Evolutionary conservation across 1,284 basidiomycete species (phyloP).

Genomic region (Phylloporus gajari): DNA sequence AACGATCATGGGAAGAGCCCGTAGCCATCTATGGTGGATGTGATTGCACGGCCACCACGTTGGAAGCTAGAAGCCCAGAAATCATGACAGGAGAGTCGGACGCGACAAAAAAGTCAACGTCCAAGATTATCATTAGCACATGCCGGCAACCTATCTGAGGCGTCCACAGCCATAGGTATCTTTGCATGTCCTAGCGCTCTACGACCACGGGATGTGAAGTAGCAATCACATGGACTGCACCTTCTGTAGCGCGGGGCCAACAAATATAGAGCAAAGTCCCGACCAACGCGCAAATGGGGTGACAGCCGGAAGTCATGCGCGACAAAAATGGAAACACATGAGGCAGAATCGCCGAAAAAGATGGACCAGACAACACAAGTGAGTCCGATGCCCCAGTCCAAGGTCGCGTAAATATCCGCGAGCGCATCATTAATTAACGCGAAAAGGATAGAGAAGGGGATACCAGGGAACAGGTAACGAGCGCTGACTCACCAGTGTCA

Average conservation of each 20-base stretch:
- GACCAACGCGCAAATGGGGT: not conserved
- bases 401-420: not conserved
- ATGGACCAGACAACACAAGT: not conserved
- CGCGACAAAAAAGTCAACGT: slow-evolving; percentile 2
- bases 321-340: slow-evolving; percentile 12
- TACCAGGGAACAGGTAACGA: not conserved
- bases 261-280: not conserved
- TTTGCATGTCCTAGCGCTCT: not conserved
- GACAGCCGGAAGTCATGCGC: not conserved
- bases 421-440: not conserved
- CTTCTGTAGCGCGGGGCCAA: not conserved
- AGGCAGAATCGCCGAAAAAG: not conserved
- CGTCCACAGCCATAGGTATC: slow-evolving; percentile 4
- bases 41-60: slow-evolving; percentile 9
- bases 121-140: not conserved
- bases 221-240: slow-evolving; percentile 10
- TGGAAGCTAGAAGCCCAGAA: slow-evolving; percentile 22
- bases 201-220: not conserved
- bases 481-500: slow-evolving; percentile 38
- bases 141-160: not conserved
- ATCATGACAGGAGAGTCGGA: not conserved
- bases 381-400: not conserved
- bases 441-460: not conserved
- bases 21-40: slow-evolving; percentile 1
- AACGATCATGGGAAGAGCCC: not conserved